Base-by-base conservation (phyloP, 768 basidiomycete genomes). In the Leccinum subgranulosum region DNA sequence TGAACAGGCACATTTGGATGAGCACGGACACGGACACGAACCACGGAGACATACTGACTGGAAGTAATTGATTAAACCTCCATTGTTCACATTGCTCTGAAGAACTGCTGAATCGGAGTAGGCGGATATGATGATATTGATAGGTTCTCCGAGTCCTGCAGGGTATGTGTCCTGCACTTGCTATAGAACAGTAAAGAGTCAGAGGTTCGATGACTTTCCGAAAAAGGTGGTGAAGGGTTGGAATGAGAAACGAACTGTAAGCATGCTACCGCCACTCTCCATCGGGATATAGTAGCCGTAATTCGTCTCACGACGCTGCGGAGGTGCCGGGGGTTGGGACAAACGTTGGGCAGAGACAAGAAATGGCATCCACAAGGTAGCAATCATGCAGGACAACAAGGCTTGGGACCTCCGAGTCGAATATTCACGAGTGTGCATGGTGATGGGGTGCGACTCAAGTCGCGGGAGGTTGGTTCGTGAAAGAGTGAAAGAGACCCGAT, bases 1-100 rank as follows among this genome's bases (percentile, higher is more conserved):
- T 62, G 33, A 28, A 49, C n/a, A 31, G 19, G 36, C 47, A 34
- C 25, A 28, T 11, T 15, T 2, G 14, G 36, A 19, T 54, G 33
- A 60, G 29, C 28, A 6, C 41, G 17, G 19, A 29, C 14, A 25
- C 2, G 9, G 11, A 27, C 31, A 46, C 10, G 33, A 29, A 47
- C 46, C 6, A 27, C 25, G 1, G 6, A 23, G 53, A 23, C 7
- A 25, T 6, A 81, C 89, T 63, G 64, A 93, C 91, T 86, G 73
- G 67, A 85, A 90, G 74, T 87, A 95, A 68, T 94, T 96, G 39
- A 83, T 77, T 52, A 94, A 73, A 3, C 94, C 92, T 14, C 94
- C 94, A 49, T 88, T 70, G 3, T 67, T 64, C 62, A 83, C 69
- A 15, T 76, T 74, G 61, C 87, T 82, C 23, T 83, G 78, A 47